Base-by-base conservation (phyloP, 345 rosid genomes). In the Murraya koenigii region DNA sequence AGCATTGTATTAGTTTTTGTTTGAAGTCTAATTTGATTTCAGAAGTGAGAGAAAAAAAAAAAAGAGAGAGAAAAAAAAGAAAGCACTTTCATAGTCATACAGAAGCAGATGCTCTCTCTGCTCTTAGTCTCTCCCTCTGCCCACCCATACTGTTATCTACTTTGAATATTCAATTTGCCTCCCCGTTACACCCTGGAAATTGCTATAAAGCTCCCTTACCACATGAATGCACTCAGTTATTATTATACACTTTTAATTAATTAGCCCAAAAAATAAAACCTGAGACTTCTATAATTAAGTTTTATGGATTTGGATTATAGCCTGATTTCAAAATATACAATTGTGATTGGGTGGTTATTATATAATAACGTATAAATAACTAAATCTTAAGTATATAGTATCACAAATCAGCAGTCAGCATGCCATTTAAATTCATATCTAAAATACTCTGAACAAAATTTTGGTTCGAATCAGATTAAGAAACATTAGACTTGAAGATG, bases 141-240 rank as follows among this genome's bases (percentile, higher is more conserved):
- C 25, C 26, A 41, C 26, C 73, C 35, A 66, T 65, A 41, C 30
- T 5, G 1, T 17, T 26, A 60, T 22, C 58, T 23, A 15, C 62
- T 69, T 71, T 63, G 69, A 80, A 70, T 64, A 71, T 71, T 71
- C 83, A 75, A n/a, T 55, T 38, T 64, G 79, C 20, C 76, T 28
- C n/a, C 41, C 20, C 47, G 66, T 5, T 39, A 35, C 30, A 25
- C 38, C 69, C 76, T 36, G 76, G 79, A 80, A 75, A 70, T 65
- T 80, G 47, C 79, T 38, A 63, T 36, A 39, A 80, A 75, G 59
- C 15, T 67, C 49, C 61, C 28, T n/a, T 15, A 20, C 64, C 68
- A 69, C 14, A 60, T 69, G 41, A 33, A 36, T 26, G 17, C 23
- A 3, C 30, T 15, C 35, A 22, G 20, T 5, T 36, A 23, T 35